A percentile compares a stretch with the other conserved stretches of the same genome.
Evolutionary conservation across 345 rosid genomes (phyloP).

Genomic region (Theobroma cacao): DNA sequence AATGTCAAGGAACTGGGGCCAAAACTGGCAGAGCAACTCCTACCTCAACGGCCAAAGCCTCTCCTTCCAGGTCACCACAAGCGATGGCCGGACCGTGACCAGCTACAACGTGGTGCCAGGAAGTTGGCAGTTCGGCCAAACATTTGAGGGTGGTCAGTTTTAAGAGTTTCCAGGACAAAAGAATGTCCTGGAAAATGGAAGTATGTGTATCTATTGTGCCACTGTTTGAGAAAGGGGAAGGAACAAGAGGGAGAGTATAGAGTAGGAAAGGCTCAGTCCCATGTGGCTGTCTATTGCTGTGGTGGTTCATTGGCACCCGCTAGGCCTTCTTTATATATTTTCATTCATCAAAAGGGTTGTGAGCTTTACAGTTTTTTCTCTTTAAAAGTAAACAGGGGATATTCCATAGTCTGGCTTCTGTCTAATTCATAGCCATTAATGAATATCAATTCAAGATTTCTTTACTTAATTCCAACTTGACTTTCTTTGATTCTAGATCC

Average conservation of each 20-base stretch:
- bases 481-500: not conserved
- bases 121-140: conserved; percentile 88
- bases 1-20: conserved; percentile 98
- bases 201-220: conserved; percentile 19
- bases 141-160: conserved; percentile 73
- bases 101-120: conserved; percentile 55
- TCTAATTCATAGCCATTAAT: not conserved
- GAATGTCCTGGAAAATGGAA: not conserved
- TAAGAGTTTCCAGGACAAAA: conserved; percentile 14
- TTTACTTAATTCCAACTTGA: not conserved
- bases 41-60: conserved; percentile 76
- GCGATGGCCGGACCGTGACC: conserved; percentile 78
- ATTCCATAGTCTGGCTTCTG: not conserved
- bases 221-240: conserved; percentile 20
- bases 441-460: not conserved
- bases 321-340: conserved; percentile 23
- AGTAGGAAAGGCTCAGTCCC: conserved; percentile 19
- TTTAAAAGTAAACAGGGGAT: conserved; percentile 1
- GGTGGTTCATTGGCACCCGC: conserved; percentile 84
- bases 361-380: not conserved
- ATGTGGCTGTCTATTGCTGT: conserved; percentile 53
- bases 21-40: conserved; percentile 97
- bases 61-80: conserved; percentile 87
- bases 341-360: not conserved
- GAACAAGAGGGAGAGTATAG: conserved; percentile 13